Evolutionary conservation across 2,329 filamentous ascomycete genomes (phyloP).

Genomic region (Calonectria pseudoturangicola): DNA sequence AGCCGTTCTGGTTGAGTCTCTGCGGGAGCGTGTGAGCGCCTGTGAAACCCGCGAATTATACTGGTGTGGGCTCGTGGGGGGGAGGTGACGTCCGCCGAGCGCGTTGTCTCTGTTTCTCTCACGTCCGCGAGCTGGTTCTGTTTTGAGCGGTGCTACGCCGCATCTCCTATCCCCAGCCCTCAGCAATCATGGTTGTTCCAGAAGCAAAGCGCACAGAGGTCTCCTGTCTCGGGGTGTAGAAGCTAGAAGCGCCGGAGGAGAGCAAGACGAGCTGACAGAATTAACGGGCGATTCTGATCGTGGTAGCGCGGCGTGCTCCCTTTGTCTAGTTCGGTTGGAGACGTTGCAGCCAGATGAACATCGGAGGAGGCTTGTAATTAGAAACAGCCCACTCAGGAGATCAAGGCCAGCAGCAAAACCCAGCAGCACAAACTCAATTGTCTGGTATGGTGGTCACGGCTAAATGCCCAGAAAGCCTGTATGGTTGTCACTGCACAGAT

Average conservation of each 20-base stretch:
- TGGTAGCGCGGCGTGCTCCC: slow-evolving; percentile 2
- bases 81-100: neutral
- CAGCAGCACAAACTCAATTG: slow-evolving; percentile 21
- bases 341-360: slow-evolving; percentile 24
- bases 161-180: slow-evolving; percentile 18
- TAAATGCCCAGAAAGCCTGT: too few relatives aligned
- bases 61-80: slow-evolving; percentile 26
- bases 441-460: neutral
- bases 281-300: slow-evolving; percentile 7
- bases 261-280: neutral
- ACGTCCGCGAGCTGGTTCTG: slow-evolving; percentile 19
- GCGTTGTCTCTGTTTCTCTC: neutral
- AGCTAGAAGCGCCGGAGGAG: slow-evolving; percentile 7
- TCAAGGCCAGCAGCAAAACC: slow-evolving; percentile 20
- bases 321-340: slow-evolving; percentile 6
- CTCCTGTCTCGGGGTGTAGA: slow-evolving; percentile 1
- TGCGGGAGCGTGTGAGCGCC: neutral
- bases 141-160: slow-evolving; percentile 12
- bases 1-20: slow-evolving; percentile 9
- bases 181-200: slow-evolving; percentile 13
- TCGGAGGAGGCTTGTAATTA: slow-evolving; percentile 27
- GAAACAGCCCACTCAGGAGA: slow-evolving; percentile 33
- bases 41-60: slow-evolving; percentile 35
- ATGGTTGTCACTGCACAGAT: slow-evolving; percentile 15
- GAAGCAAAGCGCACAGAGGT: slow-evolving; percentile 11